Percentiles rank a stretch among this genome's conserved stretches.
Evolutionary conservation across 768 basidiomycete genomes (phyloP).

Genomic region (Psilocybe azurescens): DNA sequence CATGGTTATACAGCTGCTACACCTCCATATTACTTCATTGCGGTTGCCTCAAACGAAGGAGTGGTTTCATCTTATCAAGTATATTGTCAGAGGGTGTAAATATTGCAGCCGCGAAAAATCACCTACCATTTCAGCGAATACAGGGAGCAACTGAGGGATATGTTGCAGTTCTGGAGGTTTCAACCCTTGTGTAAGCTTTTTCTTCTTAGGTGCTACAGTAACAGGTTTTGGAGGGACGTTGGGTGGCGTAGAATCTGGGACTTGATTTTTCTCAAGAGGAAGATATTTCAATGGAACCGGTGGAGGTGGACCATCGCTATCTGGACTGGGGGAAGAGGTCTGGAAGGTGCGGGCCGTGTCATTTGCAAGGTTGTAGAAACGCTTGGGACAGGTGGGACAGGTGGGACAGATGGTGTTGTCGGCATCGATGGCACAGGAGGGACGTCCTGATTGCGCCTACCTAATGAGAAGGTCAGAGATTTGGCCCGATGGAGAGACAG

Average conservation of each 20-base stretch:
- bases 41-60: constrained; percentile 35
- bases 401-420: constrained; percentile 6
- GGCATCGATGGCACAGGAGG: constrained; percentile 51
- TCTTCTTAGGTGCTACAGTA: constrained; percentile 21
- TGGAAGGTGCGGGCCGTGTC: constrained; percentile 36
- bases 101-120: too few species aligned
- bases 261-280: neutral
- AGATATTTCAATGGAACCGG: constrained; percentile 20
- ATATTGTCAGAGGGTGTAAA: neutral
- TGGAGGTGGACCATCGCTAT: constrained; percentile 16
- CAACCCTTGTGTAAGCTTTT: constrained; percentile 53
- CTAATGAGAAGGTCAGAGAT: constrained; percentile 45
- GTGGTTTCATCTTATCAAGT: constrained; percentile 45
- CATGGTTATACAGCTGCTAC: neutral
- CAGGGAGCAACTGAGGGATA: constrained; percentile 82
- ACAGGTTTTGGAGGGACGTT: neutral
- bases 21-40: neutral
- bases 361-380: constrained; percentile 25
- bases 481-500: constrained; percentile 51
- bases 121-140: constrained; percentile 92
- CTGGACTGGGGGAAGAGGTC: constrained; percentile 46
- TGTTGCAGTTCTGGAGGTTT: constrained; percentile 79
- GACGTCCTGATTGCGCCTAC: constrained; percentile 34
- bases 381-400: neutral
- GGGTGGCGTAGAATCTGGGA: neutral